These are phyloP conservation scores for Rhodotorula sp. DNA, from an alignment of 1,284 basidiomycete genomes.

Conservation along the genomic window DNA sequence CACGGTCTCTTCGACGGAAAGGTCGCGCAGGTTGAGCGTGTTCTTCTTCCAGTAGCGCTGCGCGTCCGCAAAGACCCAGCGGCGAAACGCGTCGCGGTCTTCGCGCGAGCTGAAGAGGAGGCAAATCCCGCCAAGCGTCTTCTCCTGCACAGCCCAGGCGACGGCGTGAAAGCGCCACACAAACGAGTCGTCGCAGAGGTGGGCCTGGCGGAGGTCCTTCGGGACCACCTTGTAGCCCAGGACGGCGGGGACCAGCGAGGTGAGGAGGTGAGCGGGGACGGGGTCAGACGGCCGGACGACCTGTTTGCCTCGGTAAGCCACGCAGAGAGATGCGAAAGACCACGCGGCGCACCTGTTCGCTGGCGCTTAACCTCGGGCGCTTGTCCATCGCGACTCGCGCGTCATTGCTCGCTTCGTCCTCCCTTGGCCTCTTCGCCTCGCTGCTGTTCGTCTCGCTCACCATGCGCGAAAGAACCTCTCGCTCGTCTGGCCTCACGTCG, in stretches of 20 bases:
- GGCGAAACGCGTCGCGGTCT: neutral
- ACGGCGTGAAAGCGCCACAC: constrained; percentile 6
- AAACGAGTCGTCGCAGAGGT: neutral
- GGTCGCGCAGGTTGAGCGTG: neutral
- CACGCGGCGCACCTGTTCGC: neutral
- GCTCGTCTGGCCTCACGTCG: neutral
- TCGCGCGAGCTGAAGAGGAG: neutral
- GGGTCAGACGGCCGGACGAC: neutral
- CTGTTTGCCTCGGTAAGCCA: neutral
- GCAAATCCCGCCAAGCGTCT: neutral
- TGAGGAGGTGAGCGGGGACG: neutral
- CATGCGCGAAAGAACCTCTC: neutral
- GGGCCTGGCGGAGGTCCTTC: fast-evolving
- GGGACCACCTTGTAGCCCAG: neutral
- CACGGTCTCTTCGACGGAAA: neutral
- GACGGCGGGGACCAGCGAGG: neutral
- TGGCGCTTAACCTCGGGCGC: neutral
- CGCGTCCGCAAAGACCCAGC: neutral
- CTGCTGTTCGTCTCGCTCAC: neutral
- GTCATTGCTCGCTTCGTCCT: neutral
- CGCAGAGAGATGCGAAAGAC: neutral
- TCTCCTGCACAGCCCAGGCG: neutral
- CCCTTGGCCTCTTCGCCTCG: neutral
- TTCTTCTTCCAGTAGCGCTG: constrained; percentile 1
- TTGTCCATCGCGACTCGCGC: neutral